Conservation (phyloP, 2,329 filamentous ascomycete species). For the Colletotrichum nymphaeae region DNA sequence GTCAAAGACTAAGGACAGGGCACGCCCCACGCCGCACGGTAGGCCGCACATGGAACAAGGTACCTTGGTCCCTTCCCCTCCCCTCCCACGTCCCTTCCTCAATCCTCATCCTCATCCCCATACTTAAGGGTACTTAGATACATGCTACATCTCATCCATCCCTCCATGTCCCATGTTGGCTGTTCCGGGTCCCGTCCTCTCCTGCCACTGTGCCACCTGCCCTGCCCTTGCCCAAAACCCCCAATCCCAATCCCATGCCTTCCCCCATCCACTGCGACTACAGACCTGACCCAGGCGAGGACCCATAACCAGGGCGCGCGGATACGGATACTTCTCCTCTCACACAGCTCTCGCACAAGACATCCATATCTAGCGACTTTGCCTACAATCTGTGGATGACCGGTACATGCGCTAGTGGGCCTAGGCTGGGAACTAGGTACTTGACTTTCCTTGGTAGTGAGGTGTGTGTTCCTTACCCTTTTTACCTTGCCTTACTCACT, state of each 20-base stretch:
- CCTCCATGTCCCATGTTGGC: not conserved
- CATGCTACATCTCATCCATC: not conserved
- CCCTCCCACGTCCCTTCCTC: not conserved
- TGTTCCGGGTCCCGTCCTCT: not conserved
- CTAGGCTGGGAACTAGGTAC: not conserved
- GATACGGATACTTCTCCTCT: not conserved
- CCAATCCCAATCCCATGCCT: conserved; percentile 2
- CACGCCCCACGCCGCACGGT: too few species aligned
- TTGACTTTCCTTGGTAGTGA: not conserved
- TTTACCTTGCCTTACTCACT: not conserved
- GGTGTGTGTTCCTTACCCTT: not conserved
- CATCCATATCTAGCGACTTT: not conserved
- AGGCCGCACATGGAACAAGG: conserved; percentile 8
- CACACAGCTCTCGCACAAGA: not conserved
- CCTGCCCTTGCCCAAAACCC: not conserved
- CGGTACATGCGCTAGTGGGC: not conserved
- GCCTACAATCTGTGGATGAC: not conserved
- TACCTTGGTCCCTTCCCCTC: conserved; percentile 7
- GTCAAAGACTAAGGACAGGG: not conserved
- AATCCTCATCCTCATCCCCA: not conserved
- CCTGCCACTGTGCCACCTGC: not conserved
- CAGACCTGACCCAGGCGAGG: not conserved
- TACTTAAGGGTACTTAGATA: not conserved
- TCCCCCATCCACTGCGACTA: conserved; percentile 1
- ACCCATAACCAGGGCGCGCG: not conserved